Evolutionary conservation across 306 rosid species (phyloP).

Genomic region (Lablab purpureus): DNA sequence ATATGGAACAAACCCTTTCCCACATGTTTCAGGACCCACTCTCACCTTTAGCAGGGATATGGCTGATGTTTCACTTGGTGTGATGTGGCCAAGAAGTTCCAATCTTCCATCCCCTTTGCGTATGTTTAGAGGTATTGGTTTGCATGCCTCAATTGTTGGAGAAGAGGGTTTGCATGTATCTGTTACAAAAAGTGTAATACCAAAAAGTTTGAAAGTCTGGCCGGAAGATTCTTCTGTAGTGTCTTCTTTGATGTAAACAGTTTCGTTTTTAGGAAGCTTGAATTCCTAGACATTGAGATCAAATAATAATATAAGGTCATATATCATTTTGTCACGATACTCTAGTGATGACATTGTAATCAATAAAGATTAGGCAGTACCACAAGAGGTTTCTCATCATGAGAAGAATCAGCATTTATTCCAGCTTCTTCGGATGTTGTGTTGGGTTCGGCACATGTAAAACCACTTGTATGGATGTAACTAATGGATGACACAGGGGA

Average conservation of each 20-base stretch:
- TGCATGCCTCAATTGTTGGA: conserved; percentile 44
- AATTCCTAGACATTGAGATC: conserved; percentile 54
- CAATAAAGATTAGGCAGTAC: conserved; percentile 50
- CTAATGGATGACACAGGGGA: conserved; percentile 64
- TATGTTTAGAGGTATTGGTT: conserved; percentile 32
- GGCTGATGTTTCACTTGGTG: conserved; percentile 38
- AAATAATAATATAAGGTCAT: conserved; percentile 21
- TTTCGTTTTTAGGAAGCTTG: conserved; percentile 47
- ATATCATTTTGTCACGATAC: background rate
- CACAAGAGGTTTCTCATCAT: conserved; percentile 47
- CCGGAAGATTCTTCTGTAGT: conserved; percentile 48
- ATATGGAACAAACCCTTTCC: conserved; percentile 80
- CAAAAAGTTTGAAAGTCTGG: conserved; percentile 79
- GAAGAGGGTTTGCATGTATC: conserved; percentile 47
- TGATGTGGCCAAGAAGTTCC: conserved; percentile 20
- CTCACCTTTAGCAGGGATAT: conserved; percentile 48
- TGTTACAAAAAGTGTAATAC: conserved; percentile 60
- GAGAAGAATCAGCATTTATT: conserved; percentile 40
- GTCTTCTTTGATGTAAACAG: conserved; percentile 43
- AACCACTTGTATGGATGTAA: conserved; percentile 37
- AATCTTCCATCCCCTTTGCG: conserved; percentile 38
- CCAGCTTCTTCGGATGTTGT: conserved; percentile 51
- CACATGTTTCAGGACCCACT: conserved; percentile 42
- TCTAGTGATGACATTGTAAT: background rate
- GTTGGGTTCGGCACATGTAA: conserved; percentile 47